Evolutionary conservation across 768 basidiomycete genomes (phyloP), one percentile per base, ranked within the genome.

Genomic region (Rhizopogon sp.): DNA sequence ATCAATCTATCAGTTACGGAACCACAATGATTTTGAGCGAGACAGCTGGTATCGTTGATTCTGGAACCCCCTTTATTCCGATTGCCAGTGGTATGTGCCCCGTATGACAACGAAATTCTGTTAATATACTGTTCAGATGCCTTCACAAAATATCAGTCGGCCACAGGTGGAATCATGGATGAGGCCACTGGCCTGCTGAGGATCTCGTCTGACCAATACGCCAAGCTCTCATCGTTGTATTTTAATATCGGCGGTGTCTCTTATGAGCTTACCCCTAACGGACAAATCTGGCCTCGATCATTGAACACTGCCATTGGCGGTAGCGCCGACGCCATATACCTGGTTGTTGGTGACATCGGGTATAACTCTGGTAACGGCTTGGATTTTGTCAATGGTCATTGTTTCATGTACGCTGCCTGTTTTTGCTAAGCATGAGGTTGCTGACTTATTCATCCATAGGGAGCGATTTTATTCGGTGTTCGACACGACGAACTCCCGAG

Each of bases 361-460:
- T 52, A 3, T 3, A 0, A 53, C 3, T 59, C 56, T 5, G 60
- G 61, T 8, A 47, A 55, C 29, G 62, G 59, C 14, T n/a, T 65
- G 3, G 64, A 62, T 52, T 68, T 68, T 8, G 35, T 60, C 31
- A 47, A 63, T 9, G 63, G 64, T 4, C 64, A 60, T 39, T 20
- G 55, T 43, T 61, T 61, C 45, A 35, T 65, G 62, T 61, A 43
- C 20, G 61, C 79, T 39, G 83, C 84, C 35, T 85, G 72, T 62
- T 35, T 31, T 14, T 6, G 6, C 1, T 3, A 11, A 6, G 10
- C 11, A 46, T 17, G n/a, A n/a, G 31, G 31, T 10, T 17, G 2
- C 16, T 45, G 9, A 46, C 17, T 46, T 9, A 1, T 65, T 64
- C 45, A 9, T 40, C 29, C n/a, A 10, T 6, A 39, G 51, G 13